These are phyloP conservation scores for Trichoderma afroharzianum DNA, from an alignment of 2,329 filamentous ascomycete species.

Conservation along the genomic window DNA sequence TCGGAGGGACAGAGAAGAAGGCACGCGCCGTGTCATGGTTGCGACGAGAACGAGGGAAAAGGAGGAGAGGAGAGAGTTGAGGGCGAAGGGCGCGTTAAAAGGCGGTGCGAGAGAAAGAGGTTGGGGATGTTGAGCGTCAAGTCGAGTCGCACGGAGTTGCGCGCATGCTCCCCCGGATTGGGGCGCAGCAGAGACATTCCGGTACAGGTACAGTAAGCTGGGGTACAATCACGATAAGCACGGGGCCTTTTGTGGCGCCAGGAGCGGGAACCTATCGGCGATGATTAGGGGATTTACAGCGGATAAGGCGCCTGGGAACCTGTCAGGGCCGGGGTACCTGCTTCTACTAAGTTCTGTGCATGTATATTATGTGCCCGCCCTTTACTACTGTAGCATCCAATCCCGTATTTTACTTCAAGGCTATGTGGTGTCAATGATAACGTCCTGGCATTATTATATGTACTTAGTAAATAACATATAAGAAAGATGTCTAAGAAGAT, in stretches of 20 bases:
- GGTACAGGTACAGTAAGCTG: neutral
- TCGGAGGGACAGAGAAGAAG: conserved; percentile 45
- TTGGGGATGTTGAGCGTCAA: neutral
- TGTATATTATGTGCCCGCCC: too few relatives aligned
- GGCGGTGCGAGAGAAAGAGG: neutral
- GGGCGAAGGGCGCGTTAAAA: neutral
- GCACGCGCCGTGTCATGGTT: conserved; percentile 44
- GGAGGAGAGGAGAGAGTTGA: neutral
- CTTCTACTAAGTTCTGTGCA: too few relatives aligned
- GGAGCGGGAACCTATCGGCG: neutral
- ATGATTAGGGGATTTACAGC: neutral
- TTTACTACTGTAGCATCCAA: too few relatives aligned
- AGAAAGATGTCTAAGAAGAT: too few relatives aligned
- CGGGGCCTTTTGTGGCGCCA: neutral
- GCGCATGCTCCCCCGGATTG: neutral
- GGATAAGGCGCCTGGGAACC: neutral
- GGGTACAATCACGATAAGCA: neutral
- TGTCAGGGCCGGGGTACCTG: too few relatives aligned
- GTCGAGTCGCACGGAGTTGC: neutral
- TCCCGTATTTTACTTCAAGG: too few relatives aligned
- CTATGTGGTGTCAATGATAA: too few relatives aligned
- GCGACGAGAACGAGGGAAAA: neutral
- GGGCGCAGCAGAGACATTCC: neutral
- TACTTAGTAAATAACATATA: too few relatives aligned
- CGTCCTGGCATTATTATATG: too few relatives aligned